A percentile compares a stretch with the other conserved stretches of the same genome.
Conservation (phyloP, 352 stramenopile species). For the Phytophthora sojae region DNA sequence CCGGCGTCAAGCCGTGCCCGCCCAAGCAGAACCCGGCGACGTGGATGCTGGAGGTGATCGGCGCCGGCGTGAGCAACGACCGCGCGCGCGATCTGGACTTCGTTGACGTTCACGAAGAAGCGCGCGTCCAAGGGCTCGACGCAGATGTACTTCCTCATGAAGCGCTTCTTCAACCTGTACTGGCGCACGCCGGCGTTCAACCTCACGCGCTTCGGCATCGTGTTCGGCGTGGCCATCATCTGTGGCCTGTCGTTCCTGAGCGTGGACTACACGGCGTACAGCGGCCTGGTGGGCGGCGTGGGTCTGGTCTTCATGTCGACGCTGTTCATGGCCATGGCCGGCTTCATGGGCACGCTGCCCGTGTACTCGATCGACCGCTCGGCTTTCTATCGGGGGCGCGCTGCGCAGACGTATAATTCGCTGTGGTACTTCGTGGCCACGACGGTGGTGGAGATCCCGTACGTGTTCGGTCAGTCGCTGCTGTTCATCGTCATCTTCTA, state of each 20-base stretch:
- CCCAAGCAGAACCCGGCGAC: conserved; percentile 36
- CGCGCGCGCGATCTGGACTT: conserved; percentile 58
- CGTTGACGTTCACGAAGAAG: conserved; percentile 40
- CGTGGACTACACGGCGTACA: conserved; percentile 28
- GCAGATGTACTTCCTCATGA: conserved; percentile 50
- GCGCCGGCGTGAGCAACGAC: conserved; percentile 64
- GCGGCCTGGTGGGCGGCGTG: conserved; percentile 15
- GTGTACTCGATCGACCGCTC: conserved; percentile 55
- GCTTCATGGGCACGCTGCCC: conserved; percentile 54
- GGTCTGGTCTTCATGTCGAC: conserved; percentile 75
- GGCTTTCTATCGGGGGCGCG: conserved; percentile 26
- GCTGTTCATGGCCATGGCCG: conserved; percentile 72
- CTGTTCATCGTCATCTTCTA: conserved; percentile 52
- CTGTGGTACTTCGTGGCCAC: conserved; percentile 28
- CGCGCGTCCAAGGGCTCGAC: conserved; percentile 24
- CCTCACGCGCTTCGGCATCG: conserved; percentile 29
- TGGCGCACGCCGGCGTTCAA: conserved; percentile 73
- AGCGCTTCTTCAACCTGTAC: conserved; percentile 40
- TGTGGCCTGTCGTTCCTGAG: conserved; percentile 23
- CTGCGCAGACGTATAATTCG: conserved; percentile 22
- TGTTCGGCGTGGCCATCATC: conserved; percentile 24
- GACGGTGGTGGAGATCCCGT: conserved; percentile 23
- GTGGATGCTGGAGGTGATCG: conserved; percentile 15
- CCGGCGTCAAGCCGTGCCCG: conserved; percentile 44
- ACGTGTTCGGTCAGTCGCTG: conserved; percentile 39